phyloP scores from a whole-genome alignment of 768 basidiomycete genomes.

The Boletus rufocinnamomeus region DNA sequence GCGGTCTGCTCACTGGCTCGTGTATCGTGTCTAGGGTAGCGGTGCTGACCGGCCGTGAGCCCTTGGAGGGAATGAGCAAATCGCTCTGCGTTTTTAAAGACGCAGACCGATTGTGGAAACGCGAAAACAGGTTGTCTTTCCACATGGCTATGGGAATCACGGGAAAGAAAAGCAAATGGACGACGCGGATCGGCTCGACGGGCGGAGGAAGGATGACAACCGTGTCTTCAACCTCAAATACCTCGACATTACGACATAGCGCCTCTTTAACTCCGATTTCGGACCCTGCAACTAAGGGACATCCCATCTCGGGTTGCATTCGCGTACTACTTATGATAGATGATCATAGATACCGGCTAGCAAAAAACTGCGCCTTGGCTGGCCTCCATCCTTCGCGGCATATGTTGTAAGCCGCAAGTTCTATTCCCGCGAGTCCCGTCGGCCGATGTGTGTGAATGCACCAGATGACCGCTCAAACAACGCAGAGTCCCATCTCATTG shows the following conservation, averaged over 20 bases:
- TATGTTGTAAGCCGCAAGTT: neutral
- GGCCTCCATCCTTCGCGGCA: neutral
- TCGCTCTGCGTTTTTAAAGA: constrained; percentile 11
- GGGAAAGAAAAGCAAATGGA: neutral
- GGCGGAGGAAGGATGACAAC: too few relatives aligned
- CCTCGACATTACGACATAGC: constrained; percentile 4
- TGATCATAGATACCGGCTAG: too few relatives aligned
- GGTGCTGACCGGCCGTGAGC: constrained; percentile 5
- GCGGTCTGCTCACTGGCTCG: neutral
- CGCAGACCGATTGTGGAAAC: constrained; percentile 12
- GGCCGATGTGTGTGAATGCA: neutral
- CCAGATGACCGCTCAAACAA: neutral
- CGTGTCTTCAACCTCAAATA: constrained; percentile 5
- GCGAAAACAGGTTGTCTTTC: constrained; percentile 16
- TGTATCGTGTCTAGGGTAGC: neutral
- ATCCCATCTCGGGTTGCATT: neutral
- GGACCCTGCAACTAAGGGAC: neutral
- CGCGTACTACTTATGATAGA: too few relatives aligned
- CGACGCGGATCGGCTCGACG: neutral
- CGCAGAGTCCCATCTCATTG: neutral
- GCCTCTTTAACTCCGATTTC: neutral
- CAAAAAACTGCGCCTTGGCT: neutral
- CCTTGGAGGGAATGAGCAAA: constrained; percentile 17
- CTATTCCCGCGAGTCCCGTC: too few relatives aligned
- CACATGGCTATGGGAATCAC: constrained; percentile 10